These are phyloP conservation scores for Gaeumannomyces sp. DNA, from an alignment of 2,329 filamentous ascomycete species.

Conservation along the genomic window DNA sequence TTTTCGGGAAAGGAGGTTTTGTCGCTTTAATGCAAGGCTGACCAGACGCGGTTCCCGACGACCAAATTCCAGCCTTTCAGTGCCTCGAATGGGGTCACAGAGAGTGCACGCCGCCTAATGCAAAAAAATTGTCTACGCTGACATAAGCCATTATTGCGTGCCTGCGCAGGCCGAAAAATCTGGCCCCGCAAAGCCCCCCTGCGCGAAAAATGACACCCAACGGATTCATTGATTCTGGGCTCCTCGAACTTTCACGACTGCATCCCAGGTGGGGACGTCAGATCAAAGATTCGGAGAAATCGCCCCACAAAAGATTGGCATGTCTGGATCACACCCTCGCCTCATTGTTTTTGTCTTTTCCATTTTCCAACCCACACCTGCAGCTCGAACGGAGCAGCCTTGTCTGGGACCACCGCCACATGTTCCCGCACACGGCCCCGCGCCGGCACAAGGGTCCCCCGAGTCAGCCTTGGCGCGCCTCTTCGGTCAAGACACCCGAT, in stretches of 20 bases:
- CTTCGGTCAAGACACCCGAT: neutral
- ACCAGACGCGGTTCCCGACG: neutral
- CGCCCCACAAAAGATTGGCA: neutral
- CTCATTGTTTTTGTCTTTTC: no score
- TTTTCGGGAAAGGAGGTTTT: neutral
- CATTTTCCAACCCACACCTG: no score
- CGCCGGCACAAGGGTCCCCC: neutral
- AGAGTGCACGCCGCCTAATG: neutral
- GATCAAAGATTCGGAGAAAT: neutral
- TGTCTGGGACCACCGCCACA: neutral
- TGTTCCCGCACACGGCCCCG: neutral
- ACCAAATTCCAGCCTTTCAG: neutral
- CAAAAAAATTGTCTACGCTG: neutral
- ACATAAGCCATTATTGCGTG: neutral
- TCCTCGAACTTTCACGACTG: neutral
- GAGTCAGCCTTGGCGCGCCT: neutral
- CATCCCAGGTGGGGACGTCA: neutral
- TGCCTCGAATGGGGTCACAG: neutral
- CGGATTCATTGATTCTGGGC: no score
- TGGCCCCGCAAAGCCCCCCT: no score
- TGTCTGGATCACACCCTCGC: neutral
- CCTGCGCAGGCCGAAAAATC: neutral
- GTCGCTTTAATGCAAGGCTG: neutral
- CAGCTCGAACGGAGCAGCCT: no score
- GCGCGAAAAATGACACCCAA: neutral